Conservation (phyloP, 2,329 filamentous ascomycete species). For the Colletotrichum chlorophyti region DNA sequence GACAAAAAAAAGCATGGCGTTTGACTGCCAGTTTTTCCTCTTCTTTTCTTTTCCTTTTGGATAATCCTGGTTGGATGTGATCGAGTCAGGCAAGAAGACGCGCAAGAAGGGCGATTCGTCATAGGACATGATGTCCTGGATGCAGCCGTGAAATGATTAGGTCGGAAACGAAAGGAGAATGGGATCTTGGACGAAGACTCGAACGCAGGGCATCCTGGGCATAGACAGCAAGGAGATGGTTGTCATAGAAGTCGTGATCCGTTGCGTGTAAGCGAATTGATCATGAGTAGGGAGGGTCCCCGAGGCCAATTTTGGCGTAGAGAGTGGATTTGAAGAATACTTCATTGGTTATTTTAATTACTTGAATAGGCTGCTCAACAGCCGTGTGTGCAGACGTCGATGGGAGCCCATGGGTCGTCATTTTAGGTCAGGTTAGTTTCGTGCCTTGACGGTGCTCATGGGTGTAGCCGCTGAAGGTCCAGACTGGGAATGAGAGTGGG, state of each 20-base stretch:
- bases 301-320: slow-evolving; percentile 15
- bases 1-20: neutral
- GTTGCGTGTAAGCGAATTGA: slow-evolving; percentile 29
- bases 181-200: slow-evolving; percentile 14
- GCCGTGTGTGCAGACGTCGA: slow-evolving; percentile 14
- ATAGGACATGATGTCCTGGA: slow-evolving; percentile 23
- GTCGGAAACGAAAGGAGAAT: slow-evolving; percentile 19
- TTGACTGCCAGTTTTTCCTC: no score
- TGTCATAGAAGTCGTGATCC: slow-evolving; percentile 31
- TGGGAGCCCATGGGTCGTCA: neutral
- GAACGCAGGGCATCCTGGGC: slow-evolving; percentile 17
- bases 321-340: slow-evolving; percentile 21
- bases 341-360: slow-evolving; percentile 24
- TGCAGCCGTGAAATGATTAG: slow-evolving; percentile 25
- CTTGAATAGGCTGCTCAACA: slow-evolving; percentile 16
- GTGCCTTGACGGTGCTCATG: slow-evolving; percentile 43
- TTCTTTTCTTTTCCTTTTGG: no score
- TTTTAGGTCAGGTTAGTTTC: slow-evolving; percentile 40
- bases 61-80: neutral
- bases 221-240: slow-evolving; percentile 24
- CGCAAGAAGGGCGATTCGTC: slow-evolving; percentile 19
- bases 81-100: neutral
- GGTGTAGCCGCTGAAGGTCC: slow-evolving; percentile 43
- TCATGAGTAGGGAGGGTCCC: slow-evolving; percentile 25
- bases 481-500: slow-evolving; percentile 43